Percentiles rank a stretch among this genome's conserved stretches.
Evolutionary conservation across 441 rosid genomes (phyloP).

Genomic region (Pelargonium cotyledonis): DNA sequence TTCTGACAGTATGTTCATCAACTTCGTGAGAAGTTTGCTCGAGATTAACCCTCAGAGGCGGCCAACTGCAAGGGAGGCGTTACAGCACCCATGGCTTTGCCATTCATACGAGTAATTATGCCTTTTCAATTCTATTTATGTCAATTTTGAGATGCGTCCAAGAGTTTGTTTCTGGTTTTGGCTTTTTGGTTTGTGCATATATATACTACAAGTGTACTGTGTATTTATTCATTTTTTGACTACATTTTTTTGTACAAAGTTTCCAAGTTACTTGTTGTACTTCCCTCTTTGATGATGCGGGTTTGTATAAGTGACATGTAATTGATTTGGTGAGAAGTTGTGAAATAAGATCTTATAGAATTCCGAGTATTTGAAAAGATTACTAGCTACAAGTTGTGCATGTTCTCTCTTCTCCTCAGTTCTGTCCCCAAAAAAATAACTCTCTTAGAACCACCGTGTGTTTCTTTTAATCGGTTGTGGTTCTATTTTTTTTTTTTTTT

Average conservation of each 20-base stretch:
- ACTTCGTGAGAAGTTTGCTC: conserved; percentile 59
- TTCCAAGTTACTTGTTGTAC: not conserved
- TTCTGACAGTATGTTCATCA: conserved; percentile 46
- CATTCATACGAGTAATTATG: conserved; percentile 23
- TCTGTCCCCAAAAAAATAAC: no score
- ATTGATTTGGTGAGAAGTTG: no score
- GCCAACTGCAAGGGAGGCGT: conserved; percentile 68
- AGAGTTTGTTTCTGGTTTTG: not conserved
- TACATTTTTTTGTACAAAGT: not conserved
- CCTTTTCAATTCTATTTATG: not conserved
- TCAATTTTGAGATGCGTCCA: not conserved
- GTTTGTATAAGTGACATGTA: not conserved
- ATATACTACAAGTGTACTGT: not conserved
- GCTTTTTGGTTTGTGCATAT: not conserved
- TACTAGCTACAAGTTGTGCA: no score
- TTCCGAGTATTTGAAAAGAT: no score
- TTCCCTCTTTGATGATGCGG: not conserved
- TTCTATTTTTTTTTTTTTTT: no score
- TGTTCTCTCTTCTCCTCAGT: no score
- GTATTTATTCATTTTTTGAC: not conserved
- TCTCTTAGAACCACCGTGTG: no score
- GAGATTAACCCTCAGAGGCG: conserved; percentile 71
- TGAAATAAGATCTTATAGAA: no score
- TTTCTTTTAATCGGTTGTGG: no score
- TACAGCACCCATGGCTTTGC: conserved; percentile 77